A percentile compares a stretch with the other conserved stretches of the same genome.
Evolutionary conservation across 352 stramenopile genomes (phyloP).

Genomic region (Phytopythium sindhum): DNA sequence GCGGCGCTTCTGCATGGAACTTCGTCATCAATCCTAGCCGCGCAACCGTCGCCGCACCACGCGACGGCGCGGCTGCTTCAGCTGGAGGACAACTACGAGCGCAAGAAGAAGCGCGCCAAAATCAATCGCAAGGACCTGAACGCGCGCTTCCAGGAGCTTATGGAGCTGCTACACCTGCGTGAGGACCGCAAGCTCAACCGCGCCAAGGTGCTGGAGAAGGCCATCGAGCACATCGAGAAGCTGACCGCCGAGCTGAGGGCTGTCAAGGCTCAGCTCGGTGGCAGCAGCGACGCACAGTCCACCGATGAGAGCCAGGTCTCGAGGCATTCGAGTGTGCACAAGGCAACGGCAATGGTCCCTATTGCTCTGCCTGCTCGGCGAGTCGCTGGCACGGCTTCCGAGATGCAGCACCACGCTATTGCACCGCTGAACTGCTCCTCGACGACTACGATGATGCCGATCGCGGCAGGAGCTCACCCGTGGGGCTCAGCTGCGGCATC

Average conservation of each 20-base stretch:
- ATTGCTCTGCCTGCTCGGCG: constrained; percentile 3
- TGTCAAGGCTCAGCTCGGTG: constrained; percentile 10
- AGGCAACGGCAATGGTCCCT: background rate
- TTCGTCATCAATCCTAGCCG: constrained; percentile 8
- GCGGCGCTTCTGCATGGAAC: background rate
- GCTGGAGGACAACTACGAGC: constrained; percentile 65
- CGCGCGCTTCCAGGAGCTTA: constrained; percentile 61
- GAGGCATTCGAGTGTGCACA: background rate
- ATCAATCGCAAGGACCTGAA: constrained; percentile 70
- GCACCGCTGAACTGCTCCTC: background rate
- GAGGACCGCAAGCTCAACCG: constrained; percentile 65
- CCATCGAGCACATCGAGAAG: constrained; percentile 58
- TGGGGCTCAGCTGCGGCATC: constrained; percentile 16
- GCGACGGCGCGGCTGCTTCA: constrained; percentile 32
- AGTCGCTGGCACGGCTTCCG: background rate
- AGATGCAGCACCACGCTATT: background rate
- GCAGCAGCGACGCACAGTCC: background rate
- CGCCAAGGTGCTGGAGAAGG: constrained; percentile 64
- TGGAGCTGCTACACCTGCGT: constrained; percentile 52
- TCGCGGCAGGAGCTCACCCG: constrained; percentile 7
- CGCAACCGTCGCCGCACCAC: background rate
- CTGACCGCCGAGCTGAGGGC: constrained; percentile 35
- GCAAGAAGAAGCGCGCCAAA: constrained; percentile 70
- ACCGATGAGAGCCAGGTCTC: background rate
- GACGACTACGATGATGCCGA: background rate